Percentiles rank a stretch among this genome's conserved stretches.
phyloP scores from a whole-genome alignment of 768 basidiomycete genomes.

The Mycena olivaceomarginata region DNA sequence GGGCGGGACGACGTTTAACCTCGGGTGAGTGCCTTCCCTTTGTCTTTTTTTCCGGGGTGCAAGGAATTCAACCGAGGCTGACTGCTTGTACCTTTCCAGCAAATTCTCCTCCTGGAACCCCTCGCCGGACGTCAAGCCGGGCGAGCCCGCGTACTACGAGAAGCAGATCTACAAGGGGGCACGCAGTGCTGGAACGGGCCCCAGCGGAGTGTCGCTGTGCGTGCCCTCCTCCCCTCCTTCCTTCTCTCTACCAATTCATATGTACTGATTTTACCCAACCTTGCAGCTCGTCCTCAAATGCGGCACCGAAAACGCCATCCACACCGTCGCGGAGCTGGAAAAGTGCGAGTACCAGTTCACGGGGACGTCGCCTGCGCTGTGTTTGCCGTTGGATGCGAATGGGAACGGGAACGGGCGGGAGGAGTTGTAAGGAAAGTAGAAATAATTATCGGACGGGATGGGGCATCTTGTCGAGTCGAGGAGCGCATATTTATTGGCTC shows the following conservation, averaged over 20 bases:
- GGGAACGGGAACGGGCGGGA: conserved; percentile 59
- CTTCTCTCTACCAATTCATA: neutral
- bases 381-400: conserved; percentile 70
- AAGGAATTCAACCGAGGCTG: neutral
- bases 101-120: conserved; percentile 90
- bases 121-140: conserved; percentile 71
- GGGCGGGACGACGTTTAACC: conserved; percentile 83
- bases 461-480: neutral
- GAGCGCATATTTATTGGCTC: conserved; percentile 35
- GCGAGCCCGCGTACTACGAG: conserved; percentile 84
- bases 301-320: conserved; percentile 88
- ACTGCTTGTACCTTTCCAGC: conserved; percentile 58
- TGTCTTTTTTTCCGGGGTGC: neutral
- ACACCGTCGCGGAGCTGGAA: conserved; percentile 90
- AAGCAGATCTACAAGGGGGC: conserved; percentile 91
- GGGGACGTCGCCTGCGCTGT: conserved; percentile 91
- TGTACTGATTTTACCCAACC: neutral
- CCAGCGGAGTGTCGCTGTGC: conserved; percentile 86
- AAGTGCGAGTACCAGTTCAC: conserved; percentile 97
- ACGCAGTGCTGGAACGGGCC: conserved; percentile 98
- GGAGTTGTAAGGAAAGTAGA: conserved; percentile 58
- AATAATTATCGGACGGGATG: neutral
- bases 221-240: conserved; percentile 43
- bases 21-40: conserved; percentile 89
- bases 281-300: conserved; percentile 87